These are phyloP conservation scores for Helotiales sp. DNA, from an alignment of 2,329 filamentous ascomycete species.

Conservation along the genomic window DNA sequence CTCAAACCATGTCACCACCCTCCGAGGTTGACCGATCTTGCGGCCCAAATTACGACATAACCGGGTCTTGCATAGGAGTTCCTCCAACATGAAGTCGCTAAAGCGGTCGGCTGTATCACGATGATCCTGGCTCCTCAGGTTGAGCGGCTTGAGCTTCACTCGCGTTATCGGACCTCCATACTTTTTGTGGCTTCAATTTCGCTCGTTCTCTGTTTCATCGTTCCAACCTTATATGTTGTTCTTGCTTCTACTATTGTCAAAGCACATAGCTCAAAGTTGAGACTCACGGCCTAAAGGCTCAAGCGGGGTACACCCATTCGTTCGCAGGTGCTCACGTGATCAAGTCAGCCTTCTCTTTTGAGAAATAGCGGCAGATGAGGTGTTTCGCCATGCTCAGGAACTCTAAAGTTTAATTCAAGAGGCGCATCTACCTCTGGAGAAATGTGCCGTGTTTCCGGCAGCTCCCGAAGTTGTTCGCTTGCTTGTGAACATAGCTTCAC, in stretches of 20 bases:
- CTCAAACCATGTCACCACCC: neutral
- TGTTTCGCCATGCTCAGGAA: slow-evolving; percentile 1
- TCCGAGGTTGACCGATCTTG: slow-evolving; percentile 7
- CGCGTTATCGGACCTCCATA: neutral
- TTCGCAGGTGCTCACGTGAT: slow-evolving; percentile 4
- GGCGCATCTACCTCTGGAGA: neutral
- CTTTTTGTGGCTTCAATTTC: slow-evolving; percentile 2
- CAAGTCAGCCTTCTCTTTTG: neutral
- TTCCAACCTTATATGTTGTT: neutral
- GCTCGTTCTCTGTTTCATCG: neutral
- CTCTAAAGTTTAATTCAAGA: neutral
- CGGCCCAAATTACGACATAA: slow-evolving; percentile 5
- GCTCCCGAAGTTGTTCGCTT: neutral
- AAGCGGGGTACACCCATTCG: slow-evolving; percentile 7
- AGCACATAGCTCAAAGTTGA: slow-evolving; percentile 1
- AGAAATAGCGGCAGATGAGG: slow-evolving; percentile 1
- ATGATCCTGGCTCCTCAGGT: neutral
- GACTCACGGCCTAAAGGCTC: slow-evolving; percentile 3
- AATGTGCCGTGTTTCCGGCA: neutral
- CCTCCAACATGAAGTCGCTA: slow-evolving; percentile 2
- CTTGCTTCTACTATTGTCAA: neutral
- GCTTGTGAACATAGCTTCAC: neutral
- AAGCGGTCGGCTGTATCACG: slow-evolving; percentile 2
- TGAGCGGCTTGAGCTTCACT: neutral
- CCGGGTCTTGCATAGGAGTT: neutral